phyloP scores from a whole-genome alignment of 345 rosid genomes.

The Anastatica hierochuntica region DNA sequence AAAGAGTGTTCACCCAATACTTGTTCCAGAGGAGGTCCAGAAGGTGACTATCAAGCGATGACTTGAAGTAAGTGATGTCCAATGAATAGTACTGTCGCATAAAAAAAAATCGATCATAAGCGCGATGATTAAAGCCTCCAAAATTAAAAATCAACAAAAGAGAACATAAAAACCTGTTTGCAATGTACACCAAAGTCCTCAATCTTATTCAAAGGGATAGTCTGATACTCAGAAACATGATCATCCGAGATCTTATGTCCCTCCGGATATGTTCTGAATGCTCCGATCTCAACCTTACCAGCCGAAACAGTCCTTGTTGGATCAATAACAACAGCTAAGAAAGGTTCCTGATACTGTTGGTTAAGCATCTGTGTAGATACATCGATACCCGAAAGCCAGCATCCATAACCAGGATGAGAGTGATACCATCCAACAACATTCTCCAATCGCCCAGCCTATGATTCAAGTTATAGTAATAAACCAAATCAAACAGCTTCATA shows the following conservation, averaged over 20 bases:
- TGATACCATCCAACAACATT: constrained; percentile 74
- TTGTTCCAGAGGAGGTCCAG: constrained; percentile 96
- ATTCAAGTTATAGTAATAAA: constrained; percentile 23
- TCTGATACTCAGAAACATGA: constrained; percentile 64
- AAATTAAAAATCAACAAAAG: neutral
- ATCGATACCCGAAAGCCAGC: constrained; percentile 99
- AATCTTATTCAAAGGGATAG: constrained; percentile 68
- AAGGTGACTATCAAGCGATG: constrained; percentile 92
- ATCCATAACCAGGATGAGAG: constrained; percentile 99
- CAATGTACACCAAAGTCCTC: constrained; percentile 52
- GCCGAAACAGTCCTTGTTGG: constrained; percentile 99
- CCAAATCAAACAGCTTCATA: constrained; percentile 27
- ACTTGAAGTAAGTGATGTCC: constrained; percentile 94
- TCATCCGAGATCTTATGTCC: constrained; percentile 23
- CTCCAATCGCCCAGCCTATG: constrained; percentile 91
- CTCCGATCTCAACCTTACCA: constrained; percentile 99
- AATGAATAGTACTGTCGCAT: constrained; percentile 74
- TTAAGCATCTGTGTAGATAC: constrained; percentile 98
- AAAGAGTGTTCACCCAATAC: constrained; percentile 95
- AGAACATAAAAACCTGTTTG: constrained; percentile 53
- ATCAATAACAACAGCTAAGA: constrained; percentile 90
- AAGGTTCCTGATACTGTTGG: constrained; percentile 95
- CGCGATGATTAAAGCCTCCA: neutral
- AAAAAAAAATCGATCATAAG: constrained; percentile 4
- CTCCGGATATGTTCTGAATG: constrained; percentile 95